phyloP scores from a whole-genome alignment of 1,139 yeast genomes.

The Yamadazyma blattariae region DNA sequence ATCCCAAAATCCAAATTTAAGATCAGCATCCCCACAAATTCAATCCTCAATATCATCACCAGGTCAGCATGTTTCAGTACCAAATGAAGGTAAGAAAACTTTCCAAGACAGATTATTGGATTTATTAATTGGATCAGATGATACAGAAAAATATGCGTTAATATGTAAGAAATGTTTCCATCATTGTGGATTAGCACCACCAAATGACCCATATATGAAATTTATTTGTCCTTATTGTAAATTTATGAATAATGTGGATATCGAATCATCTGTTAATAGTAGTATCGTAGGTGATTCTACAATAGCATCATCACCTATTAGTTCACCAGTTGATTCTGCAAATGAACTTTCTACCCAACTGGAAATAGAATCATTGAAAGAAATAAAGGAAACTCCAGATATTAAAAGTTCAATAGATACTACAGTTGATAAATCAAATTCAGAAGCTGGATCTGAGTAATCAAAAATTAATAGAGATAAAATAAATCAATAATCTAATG shows the following conservation, averaged over 20 bases:
- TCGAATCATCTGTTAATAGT: too few species aligned
- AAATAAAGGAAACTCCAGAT: too few species aligned
- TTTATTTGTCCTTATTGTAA: slow-evolving; percentile 80
- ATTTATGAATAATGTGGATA: slow-evolving; percentile 37
- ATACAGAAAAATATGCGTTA: slow-evolving; percentile 69
- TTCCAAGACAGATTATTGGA: slow-evolving; percentile 48
- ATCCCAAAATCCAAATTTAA: neutral
- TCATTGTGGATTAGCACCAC: slow-evolving; percentile 85
- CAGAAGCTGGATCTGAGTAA: too few species aligned
- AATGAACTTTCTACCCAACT: neutral
- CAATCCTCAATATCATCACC: neutral
- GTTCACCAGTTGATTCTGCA: neutral
- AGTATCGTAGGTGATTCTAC: too few species aligned
- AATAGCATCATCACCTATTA: too few species aligned
- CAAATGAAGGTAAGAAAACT: slow-evolving; percentile 17
- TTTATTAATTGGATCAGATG: slow-evolving; percentile 67
- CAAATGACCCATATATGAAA: slow-evolving; percentile 53
- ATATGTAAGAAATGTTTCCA: slow-evolving; percentile 62
- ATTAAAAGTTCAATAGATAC: too few species aligned
- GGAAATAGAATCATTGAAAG: too few species aligned
- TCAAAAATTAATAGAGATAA: too few species aligned
- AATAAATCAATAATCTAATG: too few species aligned
- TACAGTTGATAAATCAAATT: too few species aligned
- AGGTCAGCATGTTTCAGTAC: neutral
- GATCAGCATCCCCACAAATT: neutral